Percentiles rank a stretch among this genome's conserved stretches.
Evolutionary conservation across 2,329 filamentous ascomycete genomes (phyloP).

Genomic region (Fusarium haematococcum): DNA sequence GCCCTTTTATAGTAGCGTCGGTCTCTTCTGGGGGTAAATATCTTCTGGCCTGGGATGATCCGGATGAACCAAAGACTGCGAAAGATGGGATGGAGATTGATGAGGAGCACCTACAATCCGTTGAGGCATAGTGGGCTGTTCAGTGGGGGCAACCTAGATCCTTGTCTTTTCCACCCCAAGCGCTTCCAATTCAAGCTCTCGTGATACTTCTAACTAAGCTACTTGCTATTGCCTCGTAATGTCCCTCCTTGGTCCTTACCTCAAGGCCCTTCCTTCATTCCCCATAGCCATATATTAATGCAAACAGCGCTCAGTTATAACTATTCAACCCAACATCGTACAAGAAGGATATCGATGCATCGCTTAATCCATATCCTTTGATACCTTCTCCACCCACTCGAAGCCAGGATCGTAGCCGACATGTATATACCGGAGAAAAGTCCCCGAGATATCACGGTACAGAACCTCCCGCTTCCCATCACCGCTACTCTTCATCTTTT

Average conservation of each 20-base stretch:
- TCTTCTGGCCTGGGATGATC: neutral
- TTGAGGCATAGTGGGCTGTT: neutral
- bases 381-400: neutral
- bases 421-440: neutral
- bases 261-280: neutral
- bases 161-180: neutral
- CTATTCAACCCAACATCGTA: neutral
- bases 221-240: neutral
- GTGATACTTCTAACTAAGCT: neutral
- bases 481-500: neutral
- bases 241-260: neutral
- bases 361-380: neutral
- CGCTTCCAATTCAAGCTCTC: neutral
- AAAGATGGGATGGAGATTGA: neutral
- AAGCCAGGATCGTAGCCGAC: neutral
- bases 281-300: neutral
- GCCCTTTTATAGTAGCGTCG: neutral
- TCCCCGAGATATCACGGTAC: constrained; percentile 14
- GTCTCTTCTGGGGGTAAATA: neutral
- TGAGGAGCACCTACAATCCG: neutral
- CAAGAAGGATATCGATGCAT: neutral
- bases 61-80: neutral
- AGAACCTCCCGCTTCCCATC: constrained; percentile 1
- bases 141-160: neutral
- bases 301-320: neutral